These are phyloP conservation scores for Rickenella mellea DNA, from an alignment of 768 basidiomycete species.

Conservation along the genomic window DNA sequence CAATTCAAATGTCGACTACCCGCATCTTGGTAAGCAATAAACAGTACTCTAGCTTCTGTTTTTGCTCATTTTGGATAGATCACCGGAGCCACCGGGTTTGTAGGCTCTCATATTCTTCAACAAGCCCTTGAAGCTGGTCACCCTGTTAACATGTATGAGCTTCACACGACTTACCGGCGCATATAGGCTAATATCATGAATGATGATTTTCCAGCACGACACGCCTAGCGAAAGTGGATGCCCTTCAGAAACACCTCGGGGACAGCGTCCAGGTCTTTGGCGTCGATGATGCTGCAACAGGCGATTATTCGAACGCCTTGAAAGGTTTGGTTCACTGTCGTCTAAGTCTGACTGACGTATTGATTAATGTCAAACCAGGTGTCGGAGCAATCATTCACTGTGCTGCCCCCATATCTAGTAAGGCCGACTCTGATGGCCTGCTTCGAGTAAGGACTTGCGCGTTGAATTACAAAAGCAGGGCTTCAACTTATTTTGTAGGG, in stretches of 20 bases:
- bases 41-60: too few relatives aligned
- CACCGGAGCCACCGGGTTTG: conserved; percentile 13
- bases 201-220: background rate
- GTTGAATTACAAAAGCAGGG: too few relatives aligned
- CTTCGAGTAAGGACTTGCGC: conserved; percentile 7
- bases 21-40: too few relatives aligned
- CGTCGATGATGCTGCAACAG: conserved; percentile 12
- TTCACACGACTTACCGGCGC: background rate
- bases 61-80: conserved; percentile 4
- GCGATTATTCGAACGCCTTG: conserved; percentile 11
- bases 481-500: conserved; percentile 13
- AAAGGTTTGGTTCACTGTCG: conserved; percentile 10
- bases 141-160: conserved; percentile 6
- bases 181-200: background rate
- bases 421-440: conserved; percentile 6
- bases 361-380: background rate
- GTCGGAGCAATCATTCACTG: background rate
- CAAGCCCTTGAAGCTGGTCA: conserved; percentile 12
- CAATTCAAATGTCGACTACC: too few relatives aligned
- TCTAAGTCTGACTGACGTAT: too few relatives aligned
- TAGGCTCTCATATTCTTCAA: conserved; percentile 10
- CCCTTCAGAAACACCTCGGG: background rate
- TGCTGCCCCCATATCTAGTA: conserved; percentile 8
- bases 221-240: background rate
- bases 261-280: conserved; percentile 9